Base-by-base conservation (phyloP, 257 asterid species). In the Verbascum thapsus region DNA sequence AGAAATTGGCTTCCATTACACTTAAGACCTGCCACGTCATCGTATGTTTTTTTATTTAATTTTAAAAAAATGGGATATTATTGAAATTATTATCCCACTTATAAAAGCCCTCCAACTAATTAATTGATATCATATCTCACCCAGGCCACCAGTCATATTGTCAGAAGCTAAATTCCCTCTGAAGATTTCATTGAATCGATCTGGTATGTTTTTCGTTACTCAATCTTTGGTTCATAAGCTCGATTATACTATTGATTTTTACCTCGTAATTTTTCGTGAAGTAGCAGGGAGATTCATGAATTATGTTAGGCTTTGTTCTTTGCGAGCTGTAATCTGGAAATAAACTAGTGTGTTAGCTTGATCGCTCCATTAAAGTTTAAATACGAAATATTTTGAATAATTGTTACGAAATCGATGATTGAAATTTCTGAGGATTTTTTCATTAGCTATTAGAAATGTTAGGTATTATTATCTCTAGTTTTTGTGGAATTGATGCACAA, bases 191-290 rank as follows among this genome's bases (percentile, higher is more conserved):
- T 52, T 61, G 54, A 26, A 11, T 53, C 45, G 3, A 68, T 6
- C 70, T 72, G 82, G 82, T 76, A 68, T 52, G 82, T 64, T 12
- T 18, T 39, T 40, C 32, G 20, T 50, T 5, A 12, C 54, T 67
- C 67, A 61, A 34, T 26, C 22, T 43, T 51, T 1, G 4, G 3
- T 15, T 65, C 18, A 30, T 39, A 42, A 48, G 15, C 35, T 38
- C 32, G 16, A 10, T 38, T 61, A 0, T 48, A 42, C 62, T 32
- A 8, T 70, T 34, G 4, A 20, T 40, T 60, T 9, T 17, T 12
- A 11, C 26, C 19, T 49, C 48, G n/a, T n/a, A 26, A 5, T 58
- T 49, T 51, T 51, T 19, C 34, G 35, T 32, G 54, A 48, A 15
- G 70, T 48, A 18, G 17, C 51, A 56, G 15, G 64, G 11, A 48